Percentiles rank a stretch among this genome's conserved stretches.
Evolutionary conservation across 306 rosid genomes (phyloP).

Genomic region (Hylodesmum podocarpum): DNA sequence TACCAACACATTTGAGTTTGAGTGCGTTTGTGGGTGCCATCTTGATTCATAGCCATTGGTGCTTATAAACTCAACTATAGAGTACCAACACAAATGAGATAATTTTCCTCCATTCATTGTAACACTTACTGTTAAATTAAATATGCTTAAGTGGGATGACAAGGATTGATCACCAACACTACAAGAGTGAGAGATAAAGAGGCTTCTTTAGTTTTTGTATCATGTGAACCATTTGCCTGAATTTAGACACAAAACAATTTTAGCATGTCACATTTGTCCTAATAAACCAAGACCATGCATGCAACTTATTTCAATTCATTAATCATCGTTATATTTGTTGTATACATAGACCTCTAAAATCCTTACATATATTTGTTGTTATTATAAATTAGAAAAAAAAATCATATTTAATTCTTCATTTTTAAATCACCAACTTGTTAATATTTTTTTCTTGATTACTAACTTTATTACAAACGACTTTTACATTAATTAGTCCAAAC

Average conservation of each 20-base stretch:
- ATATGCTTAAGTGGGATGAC: conserved; percentile 33
- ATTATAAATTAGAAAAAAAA: too few species aligned
- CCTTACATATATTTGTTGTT: too few species aligned
- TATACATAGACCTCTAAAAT: too few species aligned
- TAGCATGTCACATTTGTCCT: background rate
- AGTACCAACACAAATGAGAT: background rate
- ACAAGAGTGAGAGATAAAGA: background rate
- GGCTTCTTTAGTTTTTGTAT: background rate
- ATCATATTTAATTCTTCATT: too few species aligned
- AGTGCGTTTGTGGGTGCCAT: conserved; percentile 3
- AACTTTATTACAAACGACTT: too few species aligned
- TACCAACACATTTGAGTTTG: background rate
- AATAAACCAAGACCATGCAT: background rate
- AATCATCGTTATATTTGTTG: too few species aligned
- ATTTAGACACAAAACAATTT: background rate
- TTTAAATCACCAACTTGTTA: too few species aligned
- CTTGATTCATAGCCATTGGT: conserved; percentile 29
- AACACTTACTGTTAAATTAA: background rate
- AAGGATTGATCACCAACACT: conserved; percentile 10
- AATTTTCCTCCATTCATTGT: conserved; percentile 9
- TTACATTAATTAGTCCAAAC: too few species aligned
- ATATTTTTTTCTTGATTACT: too few species aligned
- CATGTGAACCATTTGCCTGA: background rate
- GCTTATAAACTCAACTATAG: background rate
- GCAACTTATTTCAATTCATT: background rate